These are phyloP conservation scores for Aphanomyces stellatus DNA, from an alignment of 352 stramenopile genomes.

Conservation along the genomic window DNA sequence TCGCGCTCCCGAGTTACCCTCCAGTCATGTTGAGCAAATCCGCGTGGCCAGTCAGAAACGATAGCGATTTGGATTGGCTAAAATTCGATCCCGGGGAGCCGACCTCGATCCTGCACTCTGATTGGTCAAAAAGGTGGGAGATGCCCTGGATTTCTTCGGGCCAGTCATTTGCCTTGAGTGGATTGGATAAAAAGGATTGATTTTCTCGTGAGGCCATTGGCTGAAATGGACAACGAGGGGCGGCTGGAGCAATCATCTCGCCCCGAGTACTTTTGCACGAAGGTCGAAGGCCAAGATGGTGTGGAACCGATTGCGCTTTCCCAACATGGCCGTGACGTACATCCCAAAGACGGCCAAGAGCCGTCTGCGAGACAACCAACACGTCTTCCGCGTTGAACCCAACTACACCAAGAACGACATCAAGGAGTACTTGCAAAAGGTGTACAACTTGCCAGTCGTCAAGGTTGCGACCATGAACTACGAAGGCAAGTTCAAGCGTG, in stretches of 20 bases:
- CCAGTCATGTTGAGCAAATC: conserved; percentile 6
- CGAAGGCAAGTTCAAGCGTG: conserved; percentile 87
- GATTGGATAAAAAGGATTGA: conserved; percentile 25
- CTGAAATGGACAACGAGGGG: not conserved
- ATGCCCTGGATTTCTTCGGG: not conserved
- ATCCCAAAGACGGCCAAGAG: conserved; percentile 78
- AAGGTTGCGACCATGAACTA: conserved; percentile 96
- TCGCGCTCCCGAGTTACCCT: conserved; percentile 2
- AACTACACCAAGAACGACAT: conserved; percentile 97
- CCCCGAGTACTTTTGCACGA: not conserved
- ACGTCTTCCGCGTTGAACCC: conserved; percentile 90
- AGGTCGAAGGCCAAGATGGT: conserved; percentile 37
- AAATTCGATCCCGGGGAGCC: no score
- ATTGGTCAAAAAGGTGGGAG: no score
- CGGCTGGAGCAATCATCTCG: not conserved
- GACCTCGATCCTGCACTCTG: not conserved
- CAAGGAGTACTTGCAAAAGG: conserved; percentile 96
- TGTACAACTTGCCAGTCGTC: conserved; percentile 91
- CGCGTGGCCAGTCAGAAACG: conserved; percentile 5
- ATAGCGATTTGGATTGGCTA: conserved; percentile 2
- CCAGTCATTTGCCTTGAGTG: conserved; percentile 10
- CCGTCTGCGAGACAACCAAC: conserved; percentile 71
- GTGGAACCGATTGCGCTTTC: conserved; percentile 79
- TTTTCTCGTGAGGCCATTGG: conserved; percentile 22
- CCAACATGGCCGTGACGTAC: conserved; percentile 83